A percentile compares a stretch with the other conserved stretches of the same genome.
Conservation (phyloP, 495 filamentous ascomycete species). For the Cenococcum geophilum region DNA sequence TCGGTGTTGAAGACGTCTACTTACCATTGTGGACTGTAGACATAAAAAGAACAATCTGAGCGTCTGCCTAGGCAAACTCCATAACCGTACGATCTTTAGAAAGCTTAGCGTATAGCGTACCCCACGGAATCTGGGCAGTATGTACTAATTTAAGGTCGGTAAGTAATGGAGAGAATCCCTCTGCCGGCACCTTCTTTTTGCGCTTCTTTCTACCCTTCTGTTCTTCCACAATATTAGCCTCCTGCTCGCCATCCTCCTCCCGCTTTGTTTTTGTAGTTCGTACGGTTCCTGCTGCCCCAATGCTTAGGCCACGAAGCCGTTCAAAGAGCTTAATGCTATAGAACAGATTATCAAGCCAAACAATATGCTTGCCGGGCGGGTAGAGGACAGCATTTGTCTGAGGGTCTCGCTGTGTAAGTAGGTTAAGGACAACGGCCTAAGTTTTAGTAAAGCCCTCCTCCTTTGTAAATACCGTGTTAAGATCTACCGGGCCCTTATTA, state of each 20-base stretch:
- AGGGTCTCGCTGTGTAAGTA: slow-evolving; percentile 1
- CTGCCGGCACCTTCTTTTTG: neutral
- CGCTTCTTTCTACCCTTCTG: neutral
- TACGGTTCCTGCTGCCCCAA: slow-evolving; percentile 8
- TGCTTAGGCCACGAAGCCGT: neutral
- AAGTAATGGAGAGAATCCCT: neutral
- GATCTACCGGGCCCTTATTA: neutral
- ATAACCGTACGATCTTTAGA: no score
- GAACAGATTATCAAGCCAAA: slow-evolving; percentile 13
- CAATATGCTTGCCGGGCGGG: neutral
- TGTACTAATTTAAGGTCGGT: slow-evolving; percentile 1
- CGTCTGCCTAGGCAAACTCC: no score
- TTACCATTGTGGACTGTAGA: no score
- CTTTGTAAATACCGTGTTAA: neutral
- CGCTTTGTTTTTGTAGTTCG: neutral
- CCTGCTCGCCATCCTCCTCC: neutral
- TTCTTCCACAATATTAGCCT: slow-evolving; percentile 5
- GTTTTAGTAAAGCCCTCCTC: slow-evolving; percentile 1
- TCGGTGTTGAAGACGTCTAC: no score
- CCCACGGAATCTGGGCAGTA: neutral
- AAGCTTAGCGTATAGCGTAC: neutral
- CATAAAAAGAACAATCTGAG: no score
- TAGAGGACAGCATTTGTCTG: neutral
- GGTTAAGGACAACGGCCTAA: neutral
- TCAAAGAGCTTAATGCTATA: neutral